Evolutionary conservation across 1,284 basidiomycete genomes (phyloP), one percentile per base, ranked within the genome.

Genomic region (Sparassis latifolia): DNA sequence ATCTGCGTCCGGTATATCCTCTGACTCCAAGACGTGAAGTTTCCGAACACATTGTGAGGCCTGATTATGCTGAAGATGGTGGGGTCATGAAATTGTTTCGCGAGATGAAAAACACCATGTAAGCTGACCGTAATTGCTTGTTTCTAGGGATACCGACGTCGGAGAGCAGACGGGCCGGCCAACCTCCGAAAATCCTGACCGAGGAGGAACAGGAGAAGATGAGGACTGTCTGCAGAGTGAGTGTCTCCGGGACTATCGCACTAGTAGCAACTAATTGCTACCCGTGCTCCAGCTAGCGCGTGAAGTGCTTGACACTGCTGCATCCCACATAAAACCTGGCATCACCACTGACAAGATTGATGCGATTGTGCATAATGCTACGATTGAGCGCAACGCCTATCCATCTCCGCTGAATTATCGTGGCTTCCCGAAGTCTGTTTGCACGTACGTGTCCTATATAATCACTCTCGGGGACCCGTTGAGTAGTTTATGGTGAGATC

Each of bases 261-360:
- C 50, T 27, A 6, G 37, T 48, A 27, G 20, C 20, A 20, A 20
- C 20, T 20, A 20, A 40, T 32, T 10, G 45, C 32, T 12, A 10
- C n/a, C 32, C 12, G 35, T 33, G 27, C 46, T 50, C 33, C 57
- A 98, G 93, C 77, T 97, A 55, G 82, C 80, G 7, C 77, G 97
- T 54, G 92, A 99, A 73, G 86, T 99, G 7, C 79, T 99, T 27
- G 94, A 98, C 68, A 77, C 92, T 52, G 86, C 90, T 12, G 96
- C 93, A 1, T 80, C 92, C 0, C 79, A 85, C 62, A 74, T 98
- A 58, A 79, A 80, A 49, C 92, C 93, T 9, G 97, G 97, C 38
- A 80, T 97, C 49, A 97, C 96, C 2, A 98, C 97, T 1, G 94
- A 99, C 66, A 91, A 94, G 66, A 78, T 97, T 48, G 97, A 99